Conservation (phyloP, 2,329 filamentous ascomycete species). For the Shiraia sp. region DNA sequence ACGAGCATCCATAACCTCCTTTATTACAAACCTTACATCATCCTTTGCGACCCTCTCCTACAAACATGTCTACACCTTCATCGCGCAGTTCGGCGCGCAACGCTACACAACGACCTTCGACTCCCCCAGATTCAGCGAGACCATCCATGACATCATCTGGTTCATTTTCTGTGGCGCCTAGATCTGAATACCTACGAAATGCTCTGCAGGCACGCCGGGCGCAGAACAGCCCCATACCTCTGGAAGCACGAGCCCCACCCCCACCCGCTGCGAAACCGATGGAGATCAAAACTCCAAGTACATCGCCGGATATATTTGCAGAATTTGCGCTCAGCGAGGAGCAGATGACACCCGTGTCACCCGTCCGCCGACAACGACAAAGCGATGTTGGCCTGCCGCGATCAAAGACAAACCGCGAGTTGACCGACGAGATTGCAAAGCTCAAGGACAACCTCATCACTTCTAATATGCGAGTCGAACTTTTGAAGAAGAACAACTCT, state of each 20-base stretch:
- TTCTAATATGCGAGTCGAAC: constrained; percentile 36
- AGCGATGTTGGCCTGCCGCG: constrained; percentile 29
- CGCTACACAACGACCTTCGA: constrained; percentile 17
- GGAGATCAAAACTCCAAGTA: constrained; percentile 6
- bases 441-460: constrained; percentile 34
- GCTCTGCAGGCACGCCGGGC: constrained; percentile 38
- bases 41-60: background rate
- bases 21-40: constrained; percentile 2
- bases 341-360: constrained; percentile 32
- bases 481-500: constrained; percentile 36
- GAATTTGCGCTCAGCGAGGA: constrained; percentile 38
- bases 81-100: constrained; percentile 20
- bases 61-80: constrained; percentile 30
- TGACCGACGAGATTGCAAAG: constrained; percentile 31
- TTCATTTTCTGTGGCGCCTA: constrained; percentile 31
- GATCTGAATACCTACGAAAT: constrained; percentile 38
- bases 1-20: no score
- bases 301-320: constrained; percentile 23
- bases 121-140: constrained; percentile 16
- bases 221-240: constrained; percentile 20
- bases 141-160: constrained; percentile 14
- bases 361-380: constrained; percentile 30
- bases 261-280: constrained; percentile 6
- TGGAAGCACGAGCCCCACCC: constrained; percentile 8
- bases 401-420: constrained; percentile 32